Evolutionary conservation across 805 yeast genomes (phyloP), one percentile per base, ranked within the genome.

Genomic region (Sungouiella thailandica): DNA sequence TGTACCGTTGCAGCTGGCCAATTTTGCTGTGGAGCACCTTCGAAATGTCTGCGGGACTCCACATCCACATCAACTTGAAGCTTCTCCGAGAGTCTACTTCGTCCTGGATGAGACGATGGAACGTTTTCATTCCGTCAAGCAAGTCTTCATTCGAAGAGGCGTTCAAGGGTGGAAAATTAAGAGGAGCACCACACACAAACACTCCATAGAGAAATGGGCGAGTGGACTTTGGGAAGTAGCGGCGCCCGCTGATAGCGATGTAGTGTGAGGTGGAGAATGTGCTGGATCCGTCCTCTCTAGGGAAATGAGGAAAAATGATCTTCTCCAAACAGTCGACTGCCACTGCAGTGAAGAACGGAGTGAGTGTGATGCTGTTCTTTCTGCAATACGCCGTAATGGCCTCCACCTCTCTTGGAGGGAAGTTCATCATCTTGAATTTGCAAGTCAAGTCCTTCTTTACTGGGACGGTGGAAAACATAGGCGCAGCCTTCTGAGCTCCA

Each of bases 321-420:
- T 40, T 39, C 12, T 43, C 43, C 6, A 43, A 28, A 22, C 39
- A 31, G 10, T 41, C 39, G 18, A 40, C 16, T 7, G 47, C 49
- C n/a, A 47, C 28, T 2, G 43, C 32, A 4, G 43, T 32, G 4
- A 52, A 28, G 30, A 32, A 46, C 7, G 58, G 49, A 2, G 58
- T 55, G 17, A 55, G 29, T 4, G 57, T 52, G 9, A 44, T 18
- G 2, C 32, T 34, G 17, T 46, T 40, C 20, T 24, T 24, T 22
- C 41, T 44, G 22, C 49, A 51, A 30, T 28, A 44, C 7, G 17
- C 14, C 4, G 46, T 28, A 11, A 52, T 34, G 3, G 17, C n/a
- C 4, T 20, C 25, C 7, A 43, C 33, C 28, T 47, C 39, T 5
- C 19, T 32, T 1, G 52, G 38, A 13, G 41, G 19, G 15, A 52